Percentiles rank a stretch among this genome's conserved stretches.
Conservation (phyloP, 2,329 filamentous ascomycete genomes). For the Phoma sp. region DNA sequence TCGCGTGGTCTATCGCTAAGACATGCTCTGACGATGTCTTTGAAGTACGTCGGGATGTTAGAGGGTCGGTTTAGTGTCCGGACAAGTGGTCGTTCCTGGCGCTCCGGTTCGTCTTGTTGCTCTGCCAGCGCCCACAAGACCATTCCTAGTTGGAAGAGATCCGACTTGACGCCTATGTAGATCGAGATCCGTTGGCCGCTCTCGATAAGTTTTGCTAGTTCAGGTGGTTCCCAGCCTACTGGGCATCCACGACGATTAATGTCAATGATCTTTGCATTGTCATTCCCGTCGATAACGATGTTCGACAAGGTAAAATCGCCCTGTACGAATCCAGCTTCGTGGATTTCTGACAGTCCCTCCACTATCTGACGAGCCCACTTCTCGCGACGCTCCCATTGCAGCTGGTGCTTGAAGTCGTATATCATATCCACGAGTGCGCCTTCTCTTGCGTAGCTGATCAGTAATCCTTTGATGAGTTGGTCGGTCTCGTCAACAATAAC, state of each 20-base stretch:
- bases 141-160: conserved; percentile 96
- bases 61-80: conserved; percentile 44
- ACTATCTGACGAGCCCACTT: conserved; percentile 93
- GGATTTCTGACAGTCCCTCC: conserved; percentile 86
- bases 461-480: conserved; percentile 80
- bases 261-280: conserved; percentile 95
- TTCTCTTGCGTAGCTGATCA: conserved; percentile 86
- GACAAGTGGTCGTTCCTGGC: conserved; percentile 71
- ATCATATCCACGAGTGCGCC: conserved; percentile 91
- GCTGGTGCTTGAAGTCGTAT: conserved; percentile 73
- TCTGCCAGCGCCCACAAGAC: conserved; percentile 91
- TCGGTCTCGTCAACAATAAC: conserved; percentile 82
- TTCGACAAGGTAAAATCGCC: conserved; percentile 98
- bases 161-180: conserved; percentile 98
- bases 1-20: conserved; percentile 76
- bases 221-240: conserved; percentile 96
- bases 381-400: conserved; percentile 76
- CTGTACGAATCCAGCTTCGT: conserved; percentile 95
- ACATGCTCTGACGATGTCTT: conserved; percentile 76
- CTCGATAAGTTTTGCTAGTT: conserved; percentile 83
- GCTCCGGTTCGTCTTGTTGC: conserved; percentile 88
- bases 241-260: conserved; percentile 98
- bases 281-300: conserved; percentile 85
- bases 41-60: conserved; percentile 80
- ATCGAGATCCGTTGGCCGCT: conserved; percentile 91